Conservation (phyloP, 2,329 filamentous ascomycete species). For the Apiospora pterosperma region DNA sequence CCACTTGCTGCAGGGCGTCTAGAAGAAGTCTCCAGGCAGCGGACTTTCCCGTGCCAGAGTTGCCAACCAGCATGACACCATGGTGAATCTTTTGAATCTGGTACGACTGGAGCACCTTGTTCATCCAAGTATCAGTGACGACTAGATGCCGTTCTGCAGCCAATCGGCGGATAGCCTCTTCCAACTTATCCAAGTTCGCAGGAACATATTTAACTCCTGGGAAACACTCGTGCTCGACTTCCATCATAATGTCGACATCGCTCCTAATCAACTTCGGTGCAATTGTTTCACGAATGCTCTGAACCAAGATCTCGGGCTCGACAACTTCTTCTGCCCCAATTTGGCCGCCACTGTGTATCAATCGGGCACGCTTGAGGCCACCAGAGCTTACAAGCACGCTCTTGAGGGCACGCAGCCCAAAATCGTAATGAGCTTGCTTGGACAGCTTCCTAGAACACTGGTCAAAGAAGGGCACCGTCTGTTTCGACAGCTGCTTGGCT, state of each 20-base stretch:
- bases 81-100: conserved; percentile 98
- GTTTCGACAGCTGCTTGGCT: conserved; percentile 88
- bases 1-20: conserved; percentile 85
- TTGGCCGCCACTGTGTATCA: conserved; percentile 55
- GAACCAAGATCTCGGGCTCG: conserved; percentile 96
- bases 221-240: conserved; percentile 83
- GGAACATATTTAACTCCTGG: conserved; percentile 91
- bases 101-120: conserved; percentile 92
- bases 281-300: conserved; percentile 97
- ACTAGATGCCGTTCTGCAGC: conserved; percentile 84
- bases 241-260: conserved; percentile 84
- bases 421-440: conserved; percentile 98
- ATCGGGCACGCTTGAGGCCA: conserved; percentile 82
- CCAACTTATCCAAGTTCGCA: conserved; percentile 76
- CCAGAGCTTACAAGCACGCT: conserved; percentile 98
- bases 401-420: conserved; percentile 94
- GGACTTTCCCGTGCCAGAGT: conserved; percentile 96
- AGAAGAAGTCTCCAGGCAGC: conserved; percentile 90
- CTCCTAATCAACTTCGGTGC: conserved; percentile 92
- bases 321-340: conserved; percentile 68
- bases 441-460: conserved; percentile 77
- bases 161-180: conserved; percentile 76
- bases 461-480: conserved; percentile 98
- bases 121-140: conserved; percentile 93
- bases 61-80: conserved; percentile 99